Percentiles rank a stretch among this genome's conserved stretches.
Conservation (phyloP, 345 rosid genomes). For the Bruguiera sexangula region DNA sequence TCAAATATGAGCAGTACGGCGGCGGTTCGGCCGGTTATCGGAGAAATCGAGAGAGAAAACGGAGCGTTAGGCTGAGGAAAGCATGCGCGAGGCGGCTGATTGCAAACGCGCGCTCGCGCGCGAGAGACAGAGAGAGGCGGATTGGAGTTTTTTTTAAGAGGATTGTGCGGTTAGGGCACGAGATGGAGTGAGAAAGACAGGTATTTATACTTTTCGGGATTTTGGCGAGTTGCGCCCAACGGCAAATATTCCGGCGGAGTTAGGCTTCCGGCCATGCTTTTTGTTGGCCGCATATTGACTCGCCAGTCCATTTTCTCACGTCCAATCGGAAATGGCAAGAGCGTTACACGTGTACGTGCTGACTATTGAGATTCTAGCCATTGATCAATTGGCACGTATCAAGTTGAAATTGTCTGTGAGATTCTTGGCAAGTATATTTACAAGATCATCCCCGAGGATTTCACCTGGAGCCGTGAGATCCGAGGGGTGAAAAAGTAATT, state of each 20-base stretch:
- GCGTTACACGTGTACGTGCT: too few species aligned
- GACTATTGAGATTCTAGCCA: too few species aligned
- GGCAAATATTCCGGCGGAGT: slow-evolving; percentile 30
- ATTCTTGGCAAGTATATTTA: too few species aligned
- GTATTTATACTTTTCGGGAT: slow-evolving; percentile 89
- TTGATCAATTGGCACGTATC: too few species aligned
- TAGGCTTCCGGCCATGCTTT: too few species aligned
- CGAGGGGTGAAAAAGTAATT: too few species aligned
- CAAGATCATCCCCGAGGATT: too few species aligned
- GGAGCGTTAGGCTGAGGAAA: slow-evolving; percentile 5
- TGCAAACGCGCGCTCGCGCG: not conserved
- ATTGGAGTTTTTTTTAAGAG: not conserved
- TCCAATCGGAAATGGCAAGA: slow-evolving; percentile 12
- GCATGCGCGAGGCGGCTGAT: not conserved
- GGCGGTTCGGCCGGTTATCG: not conserved
- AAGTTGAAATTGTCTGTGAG: too few species aligned
- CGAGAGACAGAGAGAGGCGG: slow-evolving; percentile 1
- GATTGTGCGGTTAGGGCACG: slow-evolving; percentile 38
- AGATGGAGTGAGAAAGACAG: slow-evolving; percentile 9
- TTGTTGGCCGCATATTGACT: not conserved
- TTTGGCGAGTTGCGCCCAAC: not conserved
- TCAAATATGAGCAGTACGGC: not conserved
- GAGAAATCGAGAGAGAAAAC: slow-evolving; percentile 2
- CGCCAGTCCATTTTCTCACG: not conserved
- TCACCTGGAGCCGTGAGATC: too few species aligned